phyloP scores from a whole-genome alignment of 2,329 filamentous ascomycete species.

The Exserohilum turcica region DNA sequence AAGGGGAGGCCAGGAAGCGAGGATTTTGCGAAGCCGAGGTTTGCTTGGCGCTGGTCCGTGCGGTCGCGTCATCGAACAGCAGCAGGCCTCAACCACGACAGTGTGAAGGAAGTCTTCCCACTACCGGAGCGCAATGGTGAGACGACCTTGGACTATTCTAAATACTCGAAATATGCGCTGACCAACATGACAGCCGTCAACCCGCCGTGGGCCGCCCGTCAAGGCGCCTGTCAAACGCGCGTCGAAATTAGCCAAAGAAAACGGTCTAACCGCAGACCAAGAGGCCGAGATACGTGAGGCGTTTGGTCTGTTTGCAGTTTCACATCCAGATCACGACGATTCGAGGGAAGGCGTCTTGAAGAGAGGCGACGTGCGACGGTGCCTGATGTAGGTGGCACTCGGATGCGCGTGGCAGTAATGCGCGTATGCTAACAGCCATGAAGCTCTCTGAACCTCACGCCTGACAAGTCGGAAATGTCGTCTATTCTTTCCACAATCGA shows the following conservation, averaged over 20 bases:
- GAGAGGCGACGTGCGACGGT: constrained; percentile 53
- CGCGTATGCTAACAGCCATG: constrained; percentile 6
- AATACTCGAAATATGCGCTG: background rate
- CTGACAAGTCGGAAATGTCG: constrained; percentile 69
- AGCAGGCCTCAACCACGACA: constrained; percentile 3
- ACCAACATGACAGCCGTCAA: constrained; percentile 32
- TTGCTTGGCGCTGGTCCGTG: constrained; percentile 11
- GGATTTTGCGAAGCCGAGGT: constrained; percentile 8
- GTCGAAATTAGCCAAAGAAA: constrained; percentile 90
- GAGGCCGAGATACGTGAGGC: constrained; percentile 91
- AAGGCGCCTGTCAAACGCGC: constrained; percentile 56
- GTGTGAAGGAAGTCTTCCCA: background rate
- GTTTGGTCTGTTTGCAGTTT: constrained; percentile 73
- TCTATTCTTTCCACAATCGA: constrained; percentile 83
- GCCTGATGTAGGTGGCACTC: constrained; percentile 54
- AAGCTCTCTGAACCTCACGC: constrained; percentile 79
- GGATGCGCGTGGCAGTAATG: constrained; percentile 1
- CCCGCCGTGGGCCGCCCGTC: constrained; percentile 32
- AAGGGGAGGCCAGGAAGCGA: constrained; percentile 4
- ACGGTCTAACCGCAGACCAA: constrained; percentile 81
- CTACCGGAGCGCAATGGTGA: constrained; percentile 25
- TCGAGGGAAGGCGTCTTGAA: constrained; percentile 63
- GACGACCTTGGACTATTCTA: background rate
- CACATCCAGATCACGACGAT: constrained; percentile 62
- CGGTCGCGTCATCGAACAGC: constrained; percentile 26